Evolutionary conservation across 2,329 filamentous ascomycete species (phyloP).

Genomic region (Plectosphaerella cucumerina): DNA sequence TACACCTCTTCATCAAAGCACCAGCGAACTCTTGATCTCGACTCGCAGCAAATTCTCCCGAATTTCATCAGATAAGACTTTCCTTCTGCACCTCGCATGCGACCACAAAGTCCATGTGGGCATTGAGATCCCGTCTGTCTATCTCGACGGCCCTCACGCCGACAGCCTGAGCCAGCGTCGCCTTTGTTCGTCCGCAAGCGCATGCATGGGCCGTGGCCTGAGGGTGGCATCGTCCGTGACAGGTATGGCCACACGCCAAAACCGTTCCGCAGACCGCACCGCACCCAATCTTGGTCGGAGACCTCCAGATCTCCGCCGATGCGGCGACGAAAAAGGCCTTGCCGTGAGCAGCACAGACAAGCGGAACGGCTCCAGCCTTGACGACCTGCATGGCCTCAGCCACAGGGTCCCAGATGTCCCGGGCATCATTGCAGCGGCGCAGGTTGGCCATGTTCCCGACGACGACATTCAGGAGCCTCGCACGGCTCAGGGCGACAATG

Average conservation of each 20-base stretch:
- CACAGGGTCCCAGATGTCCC: slow-evolving; percentile 46
- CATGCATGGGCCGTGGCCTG: neutral
- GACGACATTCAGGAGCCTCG: slow-evolving; percentile 74
- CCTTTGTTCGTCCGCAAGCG: slow-evolving; percentile 6
- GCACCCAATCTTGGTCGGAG: neutral
- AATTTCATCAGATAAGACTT: no score
- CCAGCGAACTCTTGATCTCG: no score
- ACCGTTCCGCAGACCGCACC: neutral
- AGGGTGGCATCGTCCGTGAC: neutral
- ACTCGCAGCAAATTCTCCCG: no score
- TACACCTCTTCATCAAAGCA: no score
- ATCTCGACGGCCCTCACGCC: neutral
- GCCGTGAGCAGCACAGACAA: neutral
- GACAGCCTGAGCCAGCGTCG: neutral
- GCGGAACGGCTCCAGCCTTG: neutral
- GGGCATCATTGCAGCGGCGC: slow-evolving; percentile 18
- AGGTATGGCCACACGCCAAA: neutral
- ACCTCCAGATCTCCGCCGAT: neutral
- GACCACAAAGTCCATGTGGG: no score
- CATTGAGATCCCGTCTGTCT: neutral
- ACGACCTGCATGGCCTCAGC: slow-evolving; percentile 31
- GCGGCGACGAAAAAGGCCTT: neutral
- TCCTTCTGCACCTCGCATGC: no score
- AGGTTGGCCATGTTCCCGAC: slow-evolving; percentile 69
- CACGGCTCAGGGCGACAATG: slow-evolving; percentile 61